A percentile compares a stretch with the other conserved stretches of the same genome.
Evolutionary conservation across 352 stramenopile species (phyloP).

Genomic region (Pythium aphanidermatum): DNA sequence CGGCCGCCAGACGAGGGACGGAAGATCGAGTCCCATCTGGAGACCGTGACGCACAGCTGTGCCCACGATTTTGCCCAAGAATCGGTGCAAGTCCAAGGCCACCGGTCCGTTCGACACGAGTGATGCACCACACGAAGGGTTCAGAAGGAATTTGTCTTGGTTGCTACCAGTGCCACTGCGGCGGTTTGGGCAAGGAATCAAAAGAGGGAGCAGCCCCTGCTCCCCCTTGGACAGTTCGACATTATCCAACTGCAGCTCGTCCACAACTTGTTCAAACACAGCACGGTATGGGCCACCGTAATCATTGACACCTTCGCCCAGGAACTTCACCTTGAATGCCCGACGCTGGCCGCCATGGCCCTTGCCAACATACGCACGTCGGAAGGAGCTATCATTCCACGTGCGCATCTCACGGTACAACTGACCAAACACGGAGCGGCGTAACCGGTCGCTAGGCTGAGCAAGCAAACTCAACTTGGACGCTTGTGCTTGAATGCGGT

Average conservation of each 20-base stretch:
- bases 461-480: slow-evolving; percentile 85
- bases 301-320: slow-evolving; percentile 98
- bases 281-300: slow-evolving; percentile 98
- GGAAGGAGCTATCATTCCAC: slow-evolving; percentile 93
- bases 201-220: slow-evolving; percentile 77
- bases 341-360: slow-evolving; percentile 96
- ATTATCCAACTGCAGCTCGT: slow-evolving; percentile 92
- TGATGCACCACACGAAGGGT: slow-evolving; percentile 74
- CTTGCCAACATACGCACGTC: slow-evolving; percentile 95
- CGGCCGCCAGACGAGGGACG: slow-evolving; percentile 82
- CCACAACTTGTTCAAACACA: slow-evolving; percentile 95
- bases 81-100: slow-evolving; percentile 91
- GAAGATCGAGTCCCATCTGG: slow-evolving; percentile 90
- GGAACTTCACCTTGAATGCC: slow-evolving; percentile 99
- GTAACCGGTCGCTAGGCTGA: slow-evolving; percentile 82
- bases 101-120: slow-evolving; percentile 83
- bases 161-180: slow-evolving; percentile 82
- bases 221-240: slow-evolving; percentile 82
- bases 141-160: slow-evolving; percentile 91
- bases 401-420: slow-evolving; percentile 94
- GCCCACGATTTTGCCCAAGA: slow-evolving; percentile 95
- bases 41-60: slow-evolving; percentile 95
- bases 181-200: slow-evolving; percentile 88
- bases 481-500: slow-evolving; percentile 92
- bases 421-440: slow-evolving; percentile 96